Conservation (phyloP, 352 stramenopile genomes). For the Globisporangium rhizosaccharum region DNA sequence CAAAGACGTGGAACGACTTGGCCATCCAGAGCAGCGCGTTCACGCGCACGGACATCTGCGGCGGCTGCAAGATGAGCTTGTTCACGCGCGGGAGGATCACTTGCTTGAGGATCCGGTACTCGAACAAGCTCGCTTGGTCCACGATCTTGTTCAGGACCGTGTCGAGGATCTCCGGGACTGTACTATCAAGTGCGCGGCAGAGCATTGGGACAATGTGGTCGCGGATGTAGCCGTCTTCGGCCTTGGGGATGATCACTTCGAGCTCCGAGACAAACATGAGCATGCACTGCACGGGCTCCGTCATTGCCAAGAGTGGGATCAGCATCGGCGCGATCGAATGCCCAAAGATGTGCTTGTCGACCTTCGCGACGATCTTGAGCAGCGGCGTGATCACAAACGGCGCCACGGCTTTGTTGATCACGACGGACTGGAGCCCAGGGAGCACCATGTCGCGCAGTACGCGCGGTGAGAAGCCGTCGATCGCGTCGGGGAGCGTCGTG, state of each 20-base stretch:
- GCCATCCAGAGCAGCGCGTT: constrained; percentile 83
- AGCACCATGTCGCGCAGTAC: constrained; percentile 84
- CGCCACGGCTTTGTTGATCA: constrained; percentile 85
- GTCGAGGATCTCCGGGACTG: constrained; percentile 81
- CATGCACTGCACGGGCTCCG: constrained; percentile 87
- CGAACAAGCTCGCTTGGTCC: constrained; percentile 81
- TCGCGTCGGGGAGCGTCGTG: constrained; percentile 57
- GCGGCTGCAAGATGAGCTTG: constrained; percentile 80
- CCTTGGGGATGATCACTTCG: constrained; percentile 77
- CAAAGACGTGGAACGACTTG: constrained; percentile 87
- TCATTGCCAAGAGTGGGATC: constrained; percentile 71
- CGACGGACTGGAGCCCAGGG: constrained; percentile 63
- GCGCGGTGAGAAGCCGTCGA: constrained; percentile 73
- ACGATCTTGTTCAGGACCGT: constrained; percentile 88
- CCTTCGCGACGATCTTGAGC: constrained; percentile 84
- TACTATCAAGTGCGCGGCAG: constrained; percentile 76
- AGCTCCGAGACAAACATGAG: constrained; percentile 88
- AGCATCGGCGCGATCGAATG: constrained; percentile 78
- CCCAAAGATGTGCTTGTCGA: constrained; percentile 82
- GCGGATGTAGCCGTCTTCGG: constrained; percentile 84
- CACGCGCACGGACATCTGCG: constrained; percentile 79
- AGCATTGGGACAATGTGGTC: constrained; percentile 87
- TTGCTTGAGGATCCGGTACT: constrained; percentile 87
- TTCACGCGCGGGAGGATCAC: constrained; percentile 83
- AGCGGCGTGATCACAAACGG: constrained; percentile 86